These are phyloP conservation scores for Pichia paraexigua DNA, from an alignment of 805 yeast genomes.

Conservation along the genomic window DNA sequence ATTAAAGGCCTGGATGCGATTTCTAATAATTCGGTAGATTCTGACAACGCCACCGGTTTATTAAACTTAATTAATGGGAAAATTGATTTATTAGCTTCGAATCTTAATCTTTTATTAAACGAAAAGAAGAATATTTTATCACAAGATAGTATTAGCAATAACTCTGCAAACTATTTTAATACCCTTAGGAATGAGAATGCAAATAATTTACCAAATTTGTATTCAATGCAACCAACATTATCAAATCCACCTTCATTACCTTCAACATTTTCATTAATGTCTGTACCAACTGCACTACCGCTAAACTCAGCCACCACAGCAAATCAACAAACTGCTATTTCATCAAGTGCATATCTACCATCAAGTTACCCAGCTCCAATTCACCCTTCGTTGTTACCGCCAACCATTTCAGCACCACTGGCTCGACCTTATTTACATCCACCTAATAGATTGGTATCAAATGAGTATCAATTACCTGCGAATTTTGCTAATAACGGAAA, in stretches of 20 bases:
- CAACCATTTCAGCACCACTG: constrained; percentile 3
- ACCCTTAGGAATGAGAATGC: not conserved
- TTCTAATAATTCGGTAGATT: not conserved
- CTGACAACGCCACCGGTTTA: not conserved
- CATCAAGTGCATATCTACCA: not conserved
- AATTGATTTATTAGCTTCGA: not conserved
- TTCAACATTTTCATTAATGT: not conserved
- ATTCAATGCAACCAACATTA: not conserved
- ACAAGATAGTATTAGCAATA: not conserved
- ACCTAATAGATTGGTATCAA: not conserved
- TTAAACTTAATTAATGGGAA: not conserved
- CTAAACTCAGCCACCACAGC: not conserved
- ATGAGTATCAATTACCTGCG: not conserved
- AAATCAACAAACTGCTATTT: not conserved
- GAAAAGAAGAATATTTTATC: not conserved
- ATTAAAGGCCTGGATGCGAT: not conserved
- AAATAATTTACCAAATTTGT: not conserved
- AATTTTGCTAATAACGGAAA: not conserved
- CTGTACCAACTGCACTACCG: not conserved
- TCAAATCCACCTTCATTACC: not conserved
- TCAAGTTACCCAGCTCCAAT: not conserved
- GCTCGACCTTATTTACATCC: constrained; percentile 7
- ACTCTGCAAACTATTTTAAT: not conserved
- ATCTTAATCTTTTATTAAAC: not conserved
- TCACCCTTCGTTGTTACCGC: not conserved